Conservation (phyloP, 2,329 filamentous ascomycete genomes). For the Stagonosporopsis chrysanthemi region DNA sequence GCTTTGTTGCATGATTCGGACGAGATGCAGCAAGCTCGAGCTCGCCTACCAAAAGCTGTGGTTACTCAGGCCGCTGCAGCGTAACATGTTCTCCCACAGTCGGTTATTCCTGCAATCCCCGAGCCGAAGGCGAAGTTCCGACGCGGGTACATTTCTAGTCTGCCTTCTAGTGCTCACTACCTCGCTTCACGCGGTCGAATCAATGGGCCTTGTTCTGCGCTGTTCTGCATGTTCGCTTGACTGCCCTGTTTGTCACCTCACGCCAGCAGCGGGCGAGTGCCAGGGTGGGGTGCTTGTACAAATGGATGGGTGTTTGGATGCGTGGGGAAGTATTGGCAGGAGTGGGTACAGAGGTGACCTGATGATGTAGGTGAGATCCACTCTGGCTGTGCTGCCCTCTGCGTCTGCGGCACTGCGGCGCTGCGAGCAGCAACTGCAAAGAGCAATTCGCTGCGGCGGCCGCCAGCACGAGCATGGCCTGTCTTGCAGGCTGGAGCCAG, state of each 20-base stretch:
- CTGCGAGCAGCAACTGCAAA: conserved; percentile 6
- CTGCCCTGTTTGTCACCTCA: conserved; percentile 19
- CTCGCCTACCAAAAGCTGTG: conserved; percentile 28
- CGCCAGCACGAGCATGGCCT: conserved; percentile 24
- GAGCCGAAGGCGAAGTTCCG: conserved; percentile 34
- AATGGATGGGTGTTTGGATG: conserved; percentile 13
- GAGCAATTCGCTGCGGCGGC: conserved; percentile 7
- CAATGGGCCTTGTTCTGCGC: conserved; percentile 20
- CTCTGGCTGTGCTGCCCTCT: background rate
- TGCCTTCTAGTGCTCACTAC: conserved; percentile 23
- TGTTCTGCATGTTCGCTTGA: conserved; percentile 22
- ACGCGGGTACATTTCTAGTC: conserved; percentile 31
- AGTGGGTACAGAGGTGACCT: conserved; percentile 11
- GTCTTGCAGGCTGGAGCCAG: conserved; percentile 27
- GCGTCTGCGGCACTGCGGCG: background rate
- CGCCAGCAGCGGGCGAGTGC: conserved; percentile 10
- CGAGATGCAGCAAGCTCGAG: conserved; percentile 15
- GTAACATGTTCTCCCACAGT: conserved; percentile 31
- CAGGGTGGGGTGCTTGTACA: conserved; percentile 22
- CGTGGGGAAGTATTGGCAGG: conserved; percentile 9
- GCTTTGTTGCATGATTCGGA: conserved; percentile 9
- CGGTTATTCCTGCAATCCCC: conserved; percentile 36
- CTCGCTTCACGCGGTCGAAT: conserved; percentile 28
- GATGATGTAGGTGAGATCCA: conserved; percentile 12
- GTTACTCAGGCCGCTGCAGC: conserved; percentile 39